Evolutionary conservation across 2,329 filamentous ascomycete species (phyloP).

Genomic region (Fusarium verticillioides): DNA sequence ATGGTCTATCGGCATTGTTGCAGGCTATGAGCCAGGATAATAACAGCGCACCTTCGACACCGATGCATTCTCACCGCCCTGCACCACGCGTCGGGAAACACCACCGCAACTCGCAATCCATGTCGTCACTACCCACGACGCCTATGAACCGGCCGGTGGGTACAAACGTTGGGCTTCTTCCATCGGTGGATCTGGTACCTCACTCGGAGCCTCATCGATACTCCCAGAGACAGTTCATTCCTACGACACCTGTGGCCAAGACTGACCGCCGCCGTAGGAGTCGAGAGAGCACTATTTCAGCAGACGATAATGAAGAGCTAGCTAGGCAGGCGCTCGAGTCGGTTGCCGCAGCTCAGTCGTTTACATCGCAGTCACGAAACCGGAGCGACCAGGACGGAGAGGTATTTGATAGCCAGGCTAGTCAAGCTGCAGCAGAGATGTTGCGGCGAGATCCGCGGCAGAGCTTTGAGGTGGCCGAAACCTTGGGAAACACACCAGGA

Average conservation of each 20-base stretch:
- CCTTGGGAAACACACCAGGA: slow-evolving; percentile 57
- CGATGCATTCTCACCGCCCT: slow-evolving; percentile 60
- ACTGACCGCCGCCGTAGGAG: slow-evolving; percentile 70
- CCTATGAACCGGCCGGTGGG: slow-evolving; percentile 67
- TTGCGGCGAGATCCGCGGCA: slow-evolving; percentile 69
- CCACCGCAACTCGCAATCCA: slow-evolving; percentile 79
- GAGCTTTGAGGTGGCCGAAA: slow-evolving; percentile 62
- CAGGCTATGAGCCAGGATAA: slow-evolving; percentile 81
- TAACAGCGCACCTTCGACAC: slow-evolving; percentile 79
- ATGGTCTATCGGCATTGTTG: slow-evolving; percentile 81
- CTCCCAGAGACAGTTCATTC: slow-evolving; percentile 52
- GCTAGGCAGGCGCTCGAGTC: slow-evolving; percentile 65
- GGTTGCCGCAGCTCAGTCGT: slow-evolving; percentile 59
- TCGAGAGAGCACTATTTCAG: slow-evolving; percentile 87
- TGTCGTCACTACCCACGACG: slow-evolving; percentile 86
- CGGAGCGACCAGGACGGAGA: slow-evolving; percentile 56
- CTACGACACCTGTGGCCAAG: slow-evolving; percentile 57
- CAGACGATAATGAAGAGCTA: slow-evolving; percentile 68
- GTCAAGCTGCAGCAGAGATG: slow-evolving; percentile 80
- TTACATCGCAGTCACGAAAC: slow-evolving; percentile 41
- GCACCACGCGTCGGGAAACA: slow-evolving; percentile 68
- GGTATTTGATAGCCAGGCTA: slow-evolving; percentile 79
- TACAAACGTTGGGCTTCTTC: slow-evolving; percentile 65
- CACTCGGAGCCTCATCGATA: slow-evolving; percentile 67
- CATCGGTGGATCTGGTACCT: slow-evolving; percentile 71